Evolutionary conservation across 306 rosid species (phyloP).

Genomic region (Medicago truncatula): DNA sequence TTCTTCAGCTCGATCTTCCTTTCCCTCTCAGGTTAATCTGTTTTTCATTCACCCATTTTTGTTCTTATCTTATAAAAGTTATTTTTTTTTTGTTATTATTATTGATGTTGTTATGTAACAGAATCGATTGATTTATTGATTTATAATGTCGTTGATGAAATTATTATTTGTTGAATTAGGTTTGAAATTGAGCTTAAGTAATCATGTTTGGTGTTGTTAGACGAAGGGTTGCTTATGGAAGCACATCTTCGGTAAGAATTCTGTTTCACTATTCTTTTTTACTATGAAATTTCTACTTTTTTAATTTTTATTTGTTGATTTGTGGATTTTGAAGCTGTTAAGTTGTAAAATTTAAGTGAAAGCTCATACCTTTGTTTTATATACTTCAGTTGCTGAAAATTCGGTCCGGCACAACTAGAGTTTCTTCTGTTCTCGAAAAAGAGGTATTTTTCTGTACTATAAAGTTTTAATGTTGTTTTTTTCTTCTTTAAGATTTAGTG

Average conservation of each 20-base stretch:
- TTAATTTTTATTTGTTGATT: slow-evolving; percentile 10
- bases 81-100: background rate
- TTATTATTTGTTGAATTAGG: slow-evolving; percentile 31
- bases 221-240: slow-evolving; percentile 75
- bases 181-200: slow-evolving; percentile 27
- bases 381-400: slow-evolving; percentile 52
- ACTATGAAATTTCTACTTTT: background rate
- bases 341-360: background rate
- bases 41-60: background rate
- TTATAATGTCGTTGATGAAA: slow-evolving; percentile 24
- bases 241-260: slow-evolving; percentile 59
- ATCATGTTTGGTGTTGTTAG: slow-evolving; percentile 67
- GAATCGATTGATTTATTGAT: background rate
- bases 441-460: slow-evolving; percentile 50
- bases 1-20: slow-evolving; percentile 24
- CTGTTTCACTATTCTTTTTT: background rate
- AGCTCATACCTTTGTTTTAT: slow-evolving; percentile 2
- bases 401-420: slow-evolving; percentile 46
- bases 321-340: slow-evolving; percentile 1
- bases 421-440: slow-evolving; percentile 53
- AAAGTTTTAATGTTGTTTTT: background rate
- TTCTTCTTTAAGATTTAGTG: too few relatives aligned
- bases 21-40: background rate
- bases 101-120: background rate
- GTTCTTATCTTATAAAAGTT: background rate